Evolutionary conservation across 345 rosid species (phyloP).

Genomic region (Iberis pinnata): DNA sequence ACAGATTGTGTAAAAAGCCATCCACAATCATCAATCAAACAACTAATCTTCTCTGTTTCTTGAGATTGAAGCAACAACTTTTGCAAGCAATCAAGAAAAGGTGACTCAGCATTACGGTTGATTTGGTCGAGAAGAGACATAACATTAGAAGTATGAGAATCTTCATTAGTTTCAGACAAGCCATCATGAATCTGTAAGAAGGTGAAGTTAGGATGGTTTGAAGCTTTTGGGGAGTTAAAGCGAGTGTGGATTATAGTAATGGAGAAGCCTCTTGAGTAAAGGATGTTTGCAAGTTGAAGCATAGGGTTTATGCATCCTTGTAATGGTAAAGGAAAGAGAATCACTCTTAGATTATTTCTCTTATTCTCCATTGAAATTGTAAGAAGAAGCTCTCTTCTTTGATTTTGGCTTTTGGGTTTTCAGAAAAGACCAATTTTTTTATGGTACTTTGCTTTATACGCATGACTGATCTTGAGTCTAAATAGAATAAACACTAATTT

Average conservation of each 20-base stretch:
- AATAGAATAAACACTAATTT: too few relatives aligned
- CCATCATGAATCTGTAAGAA: constrained; percentile 24
- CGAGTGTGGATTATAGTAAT: constrained; percentile 48
- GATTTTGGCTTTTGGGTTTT: not conserved
- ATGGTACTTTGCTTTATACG: too few relatives aligned
- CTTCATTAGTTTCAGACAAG: constrained; percentile 27
- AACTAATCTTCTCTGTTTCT: constrained; percentile 18
- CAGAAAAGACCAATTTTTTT: constrained; percentile 3
- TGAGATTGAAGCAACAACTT: constrained; percentile 5
- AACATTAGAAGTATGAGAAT: constrained; percentile 10
- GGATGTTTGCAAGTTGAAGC: constrained; percentile 61
- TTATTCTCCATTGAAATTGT: constrained; percentile 26
- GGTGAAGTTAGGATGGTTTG: constrained; percentile 19
- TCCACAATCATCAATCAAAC: constrained; percentile 31
- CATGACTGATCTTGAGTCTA: too few relatives aligned
- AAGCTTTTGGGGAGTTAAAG: constrained; percentile 28
- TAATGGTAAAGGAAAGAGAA: constrained; percentile 53
- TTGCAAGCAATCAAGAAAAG: constrained; percentile 22
- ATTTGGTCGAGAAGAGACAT: constrained; percentile 24
- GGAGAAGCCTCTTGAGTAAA: constrained; percentile 36
- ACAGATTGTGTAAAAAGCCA: constrained; percentile 30
- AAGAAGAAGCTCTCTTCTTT: not conserved
- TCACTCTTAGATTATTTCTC: constrained; percentile 24
- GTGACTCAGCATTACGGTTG: constrained; percentile 18
- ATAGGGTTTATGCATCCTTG: constrained; percentile 62